Conservation (phyloP, 768 basidiomycete genomes). For the Trametes cingulata region DNA sequence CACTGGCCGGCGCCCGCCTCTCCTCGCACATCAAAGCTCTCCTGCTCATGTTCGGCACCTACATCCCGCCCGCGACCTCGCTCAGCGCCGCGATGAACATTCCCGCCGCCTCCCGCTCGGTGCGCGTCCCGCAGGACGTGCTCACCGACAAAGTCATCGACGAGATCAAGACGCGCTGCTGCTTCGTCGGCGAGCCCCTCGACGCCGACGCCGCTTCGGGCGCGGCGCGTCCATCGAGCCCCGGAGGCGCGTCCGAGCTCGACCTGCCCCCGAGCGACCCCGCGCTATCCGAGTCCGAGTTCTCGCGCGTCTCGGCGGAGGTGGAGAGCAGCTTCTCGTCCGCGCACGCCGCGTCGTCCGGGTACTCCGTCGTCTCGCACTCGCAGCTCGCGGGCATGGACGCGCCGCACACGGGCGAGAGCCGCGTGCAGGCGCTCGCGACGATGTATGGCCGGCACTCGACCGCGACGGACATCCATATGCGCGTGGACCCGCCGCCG, state of each 20-base stretch:
- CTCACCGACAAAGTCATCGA: conserved; percentile 82
- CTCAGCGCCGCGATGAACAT: conserved; percentile 65
- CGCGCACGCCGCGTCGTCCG: conserved; percentile 52
- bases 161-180: conserved; percentile 86
- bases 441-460: conserved; percentile 76
- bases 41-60: conserved; percentile 79
- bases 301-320: conserved; percentile 50
- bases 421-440: conserved; percentile 63
- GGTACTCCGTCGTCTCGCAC: conserved; percentile 57
- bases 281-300: conserved; percentile 68
- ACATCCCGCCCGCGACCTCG: conserved; percentile 77
- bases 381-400: conserved; percentile 34
- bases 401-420: conserved; percentile 41
- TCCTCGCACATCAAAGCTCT: conserved; percentile 80
- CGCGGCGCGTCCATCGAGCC: conserved; percentile 24
- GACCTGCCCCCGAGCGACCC: conserved; percentile 53
- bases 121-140: conserved; percentile 74
- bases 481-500: conserved; percentile 67
- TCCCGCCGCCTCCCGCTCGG: conserved; percentile 61
- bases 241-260: conserved; percentile 41
- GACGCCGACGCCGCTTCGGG: conserved; percentile 35
- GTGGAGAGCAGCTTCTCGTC: conserved; percentile 51
- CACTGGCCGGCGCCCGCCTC: conserved; percentile 82
- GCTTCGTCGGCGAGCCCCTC: conserved; percentile 76
- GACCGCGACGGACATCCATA: conserved; percentile 70